Evolutionary conservation across 2,329 filamentous ascomycete genomes (phyloP).

Genomic region (Dactylellina cionopaga): DNA sequence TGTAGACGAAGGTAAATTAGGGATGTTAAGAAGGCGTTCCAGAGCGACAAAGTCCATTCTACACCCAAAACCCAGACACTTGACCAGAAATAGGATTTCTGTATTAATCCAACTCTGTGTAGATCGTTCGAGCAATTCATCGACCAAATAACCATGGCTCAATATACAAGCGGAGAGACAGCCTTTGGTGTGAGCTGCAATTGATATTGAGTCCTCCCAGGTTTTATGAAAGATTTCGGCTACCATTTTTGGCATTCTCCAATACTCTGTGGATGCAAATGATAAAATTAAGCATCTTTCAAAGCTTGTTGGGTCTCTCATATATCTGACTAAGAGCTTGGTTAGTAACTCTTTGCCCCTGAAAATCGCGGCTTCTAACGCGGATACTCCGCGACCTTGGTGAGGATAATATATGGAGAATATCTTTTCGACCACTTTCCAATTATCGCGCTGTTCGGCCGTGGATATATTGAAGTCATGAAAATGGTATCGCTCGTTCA

Average conservation of each 20-base stretch:
- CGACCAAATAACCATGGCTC: neutral
- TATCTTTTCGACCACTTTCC: neutral
- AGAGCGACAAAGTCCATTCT: neutral
- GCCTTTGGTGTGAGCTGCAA: neutral
- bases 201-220: neutral
- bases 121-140: neutral
- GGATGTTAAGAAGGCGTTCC: neutral
- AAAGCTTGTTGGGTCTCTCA: neutral
- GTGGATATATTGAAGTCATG: too few relatives aligned
- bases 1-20: neutral
- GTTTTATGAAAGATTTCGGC: neutral
- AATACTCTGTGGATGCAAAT: neutral
- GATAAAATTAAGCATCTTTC: neutral
- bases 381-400: neutral
- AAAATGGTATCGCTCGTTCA: neutral
- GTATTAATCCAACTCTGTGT: neutral
- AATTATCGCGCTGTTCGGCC: neutral
- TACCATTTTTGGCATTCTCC: neutral
- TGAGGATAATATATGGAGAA: neutral
- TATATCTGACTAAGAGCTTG: neutral
- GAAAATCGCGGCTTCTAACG: neutral
- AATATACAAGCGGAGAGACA: neutral
- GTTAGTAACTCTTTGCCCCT: neutral
- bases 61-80: neutral
- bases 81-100: neutral